phyloP scores from a whole-genome alignment of 2,329 filamentous ascomycete species.

The Dendryphion nanum region DNA sequence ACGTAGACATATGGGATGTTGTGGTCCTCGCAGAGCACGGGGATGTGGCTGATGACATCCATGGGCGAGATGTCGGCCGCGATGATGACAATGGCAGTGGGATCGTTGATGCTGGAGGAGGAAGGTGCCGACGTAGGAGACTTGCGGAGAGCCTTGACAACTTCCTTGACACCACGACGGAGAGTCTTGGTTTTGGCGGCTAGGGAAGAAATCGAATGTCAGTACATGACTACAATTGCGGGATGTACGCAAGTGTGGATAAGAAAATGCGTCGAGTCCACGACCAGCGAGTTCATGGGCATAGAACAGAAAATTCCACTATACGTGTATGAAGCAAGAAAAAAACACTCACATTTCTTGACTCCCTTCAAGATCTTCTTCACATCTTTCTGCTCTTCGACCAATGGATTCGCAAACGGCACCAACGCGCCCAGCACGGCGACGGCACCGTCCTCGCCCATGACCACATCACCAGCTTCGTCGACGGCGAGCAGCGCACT shows the following conservation, averaged over 20 bases:
- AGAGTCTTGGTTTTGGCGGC: slow-evolving; percentile 94
- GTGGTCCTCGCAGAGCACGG: slow-evolving; percentile 97
- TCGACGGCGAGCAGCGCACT: slow-evolving; percentile 48
- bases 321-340: too few species aligned
- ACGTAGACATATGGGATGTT: slow-evolving; percentile 97
- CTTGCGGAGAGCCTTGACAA: slow-evolving; percentile 97
- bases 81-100: slow-evolving; percentile 78
- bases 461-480: slow-evolving; percentile 33
- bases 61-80: slow-evolving; percentile 97
- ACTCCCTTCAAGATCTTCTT: slow-evolving; percentile 66
- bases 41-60: slow-evolving; percentile 98
- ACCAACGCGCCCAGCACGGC: slow-evolving; percentile 60
- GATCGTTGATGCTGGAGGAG: slow-evolving; percentile 52
- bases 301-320: too few species aligned
- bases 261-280: too few species aligned
- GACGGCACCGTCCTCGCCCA: slow-evolving; percentile 48
- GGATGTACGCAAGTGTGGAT: background rate
- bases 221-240: slow-evolving; percentile 7
- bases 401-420: slow-evolving; percentile 78
- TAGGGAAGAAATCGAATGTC: slow-evolving; percentile 40
- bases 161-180: slow-evolving; percentile 97
- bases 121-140: slow-evolving; percentile 67
- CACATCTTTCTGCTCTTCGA: slow-evolving; percentile 68
- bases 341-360: slow-evolving; percentile 53
- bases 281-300: too few species aligned